These are phyloP conservation scores for Diaporthe caulivora DNA, from an alignment of 2,329 filamentous ascomycete genomes.

Conservation along the genomic window DNA sequence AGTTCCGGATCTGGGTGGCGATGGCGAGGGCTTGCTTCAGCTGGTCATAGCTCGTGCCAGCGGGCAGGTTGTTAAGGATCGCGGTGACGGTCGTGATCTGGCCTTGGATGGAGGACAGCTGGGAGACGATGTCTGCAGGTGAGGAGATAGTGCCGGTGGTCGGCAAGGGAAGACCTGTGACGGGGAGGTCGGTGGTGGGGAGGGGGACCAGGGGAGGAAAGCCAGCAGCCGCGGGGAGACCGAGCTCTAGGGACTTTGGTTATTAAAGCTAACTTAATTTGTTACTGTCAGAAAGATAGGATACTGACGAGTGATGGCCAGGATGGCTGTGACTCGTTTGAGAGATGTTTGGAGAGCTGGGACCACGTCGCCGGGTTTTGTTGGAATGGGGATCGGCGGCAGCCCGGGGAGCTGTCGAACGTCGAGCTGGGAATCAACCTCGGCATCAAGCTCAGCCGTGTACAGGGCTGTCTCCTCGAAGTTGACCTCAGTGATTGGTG, in stretches of 20 bases:
- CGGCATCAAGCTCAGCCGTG: background rate
- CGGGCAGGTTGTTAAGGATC: conserved; percentile 1
- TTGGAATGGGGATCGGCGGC: background rate
- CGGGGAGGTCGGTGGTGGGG: background rate
- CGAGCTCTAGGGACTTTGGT: background rate
- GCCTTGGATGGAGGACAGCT: conserved; percentile 3
- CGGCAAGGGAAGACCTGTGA: background rate
- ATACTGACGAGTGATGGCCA: background rate
- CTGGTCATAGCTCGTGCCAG: conserved; percentile 4
- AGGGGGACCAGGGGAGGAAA: background rate
- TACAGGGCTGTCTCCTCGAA: background rate
- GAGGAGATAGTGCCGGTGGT: background rate
- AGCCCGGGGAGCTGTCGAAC: background rate
- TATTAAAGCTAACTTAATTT: background rate
- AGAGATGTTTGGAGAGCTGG: background rate
- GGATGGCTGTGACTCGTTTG: background rate
- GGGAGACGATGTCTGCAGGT: background rate
- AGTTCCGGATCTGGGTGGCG: background rate
- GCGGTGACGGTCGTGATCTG: background rate
- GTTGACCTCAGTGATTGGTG: conserved; percentile 2
- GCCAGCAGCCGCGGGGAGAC: background rate
- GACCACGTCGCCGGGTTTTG: background rate
- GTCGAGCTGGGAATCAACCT: background rate
- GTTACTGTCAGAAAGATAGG: background rate
- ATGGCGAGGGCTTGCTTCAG: conserved; percentile 1